phyloP scores from a whole-genome alignment of 352 stramenopile species.

The Phytopythium delawarense region DNA sequence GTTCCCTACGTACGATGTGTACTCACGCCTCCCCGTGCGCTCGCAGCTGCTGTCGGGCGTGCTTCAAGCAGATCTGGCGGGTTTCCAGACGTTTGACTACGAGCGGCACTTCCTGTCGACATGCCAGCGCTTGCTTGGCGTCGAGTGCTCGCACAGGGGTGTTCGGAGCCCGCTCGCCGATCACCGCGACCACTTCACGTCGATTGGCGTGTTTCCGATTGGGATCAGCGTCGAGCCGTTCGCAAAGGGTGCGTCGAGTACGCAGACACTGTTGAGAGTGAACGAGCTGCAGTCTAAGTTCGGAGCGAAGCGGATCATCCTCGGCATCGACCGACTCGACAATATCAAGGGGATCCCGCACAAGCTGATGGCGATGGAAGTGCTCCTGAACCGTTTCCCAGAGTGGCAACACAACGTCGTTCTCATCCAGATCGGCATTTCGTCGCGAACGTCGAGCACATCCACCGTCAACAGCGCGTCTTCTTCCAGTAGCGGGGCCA shows the following conservation, averaged over 20 bases:
- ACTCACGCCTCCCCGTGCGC: constrained; percentile 76
- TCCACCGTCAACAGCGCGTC: constrained; percentile 8
- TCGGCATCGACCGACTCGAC: constrained; percentile 84
- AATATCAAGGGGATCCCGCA: constrained; percentile 89
- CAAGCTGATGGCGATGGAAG: constrained; percentile 86
- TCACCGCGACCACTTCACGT: constrained; percentile 79
- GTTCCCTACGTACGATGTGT: constrained; percentile 85
- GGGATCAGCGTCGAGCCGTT: constrained; percentile 86
- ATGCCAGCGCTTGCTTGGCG: constrained; percentile 66
- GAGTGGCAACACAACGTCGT: constrained; percentile 95
- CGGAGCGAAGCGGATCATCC: constrained; percentile 75
- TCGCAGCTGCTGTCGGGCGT: constrained; percentile 73
- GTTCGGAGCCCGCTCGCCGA: constrained; percentile 63
- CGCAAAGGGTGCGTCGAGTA: constrained; percentile 48
- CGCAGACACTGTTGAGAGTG: constrained; percentile 53
- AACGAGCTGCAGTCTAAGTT: constrained; percentile 78
- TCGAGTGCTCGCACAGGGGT: constrained; percentile 72
- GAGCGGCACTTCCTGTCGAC: constrained; percentile 85
- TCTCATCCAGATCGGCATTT: constrained; percentile 96
- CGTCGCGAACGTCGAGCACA: constrained; percentile 43
- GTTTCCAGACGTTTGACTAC: constrained; percentile 90
- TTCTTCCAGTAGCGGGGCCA: constrained; percentile 9
- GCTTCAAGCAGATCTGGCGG: constrained; percentile 77
- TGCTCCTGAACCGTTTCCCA: constrained; percentile 77
- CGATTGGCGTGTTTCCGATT: constrained; percentile 85